Conservation (phyloP, 441 rosid genomes). For the Jatropha podagrica region DNA sequence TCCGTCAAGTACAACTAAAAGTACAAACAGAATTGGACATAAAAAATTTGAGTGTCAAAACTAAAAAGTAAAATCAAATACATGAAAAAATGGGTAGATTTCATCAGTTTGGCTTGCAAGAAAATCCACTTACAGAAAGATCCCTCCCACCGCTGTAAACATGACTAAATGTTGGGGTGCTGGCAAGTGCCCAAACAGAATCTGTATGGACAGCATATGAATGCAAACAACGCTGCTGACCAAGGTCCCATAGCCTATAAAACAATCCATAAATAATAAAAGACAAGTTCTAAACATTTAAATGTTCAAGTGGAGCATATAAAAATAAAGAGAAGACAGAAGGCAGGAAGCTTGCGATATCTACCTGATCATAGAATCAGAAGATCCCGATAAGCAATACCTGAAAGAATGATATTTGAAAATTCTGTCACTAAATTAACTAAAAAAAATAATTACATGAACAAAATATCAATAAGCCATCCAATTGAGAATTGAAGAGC, state of each 20-base stretch:
- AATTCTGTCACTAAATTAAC: slow-evolving; percentile 3
- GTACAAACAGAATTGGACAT: slow-evolving; percentile 26
- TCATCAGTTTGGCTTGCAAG: slow-evolving; percentile 6
- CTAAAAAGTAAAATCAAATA: not conserved
- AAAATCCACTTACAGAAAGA: slow-evolving; percentile 72
- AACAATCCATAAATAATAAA: slow-evolving; percentile 27
- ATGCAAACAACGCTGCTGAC: slow-evolving; percentile 98
- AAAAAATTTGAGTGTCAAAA: slow-evolving; percentile 19
- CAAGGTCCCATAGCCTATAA: slow-evolving; percentile 96
- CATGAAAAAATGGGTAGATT: not conserved
- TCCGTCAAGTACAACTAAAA: slow-evolving; percentile 95
- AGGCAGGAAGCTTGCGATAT: slow-evolving; percentile 11
- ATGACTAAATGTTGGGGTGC: slow-evolving; percentile 90
- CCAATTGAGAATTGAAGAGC: slow-evolving; percentile 1
- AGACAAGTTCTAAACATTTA: slow-evolving; percentile 14
- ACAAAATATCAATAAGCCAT: slow-evolving; percentile 1
- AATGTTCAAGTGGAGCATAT: not conserved
- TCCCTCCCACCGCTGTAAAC: slow-evolving; percentile 99
- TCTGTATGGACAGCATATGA: slow-evolving; percentile 99
- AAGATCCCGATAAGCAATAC: slow-evolving; percentile 98
- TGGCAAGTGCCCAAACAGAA: slow-evolving; percentile 99
- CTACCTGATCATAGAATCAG: slow-evolving; percentile 99
- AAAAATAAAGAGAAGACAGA: not conserved
- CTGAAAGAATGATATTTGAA: slow-evolving; percentile 46
- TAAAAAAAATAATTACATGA: not conserved